Base-by-base conservation (phyloP, 345 rosid species). In the Citrus maxima region DNA sequence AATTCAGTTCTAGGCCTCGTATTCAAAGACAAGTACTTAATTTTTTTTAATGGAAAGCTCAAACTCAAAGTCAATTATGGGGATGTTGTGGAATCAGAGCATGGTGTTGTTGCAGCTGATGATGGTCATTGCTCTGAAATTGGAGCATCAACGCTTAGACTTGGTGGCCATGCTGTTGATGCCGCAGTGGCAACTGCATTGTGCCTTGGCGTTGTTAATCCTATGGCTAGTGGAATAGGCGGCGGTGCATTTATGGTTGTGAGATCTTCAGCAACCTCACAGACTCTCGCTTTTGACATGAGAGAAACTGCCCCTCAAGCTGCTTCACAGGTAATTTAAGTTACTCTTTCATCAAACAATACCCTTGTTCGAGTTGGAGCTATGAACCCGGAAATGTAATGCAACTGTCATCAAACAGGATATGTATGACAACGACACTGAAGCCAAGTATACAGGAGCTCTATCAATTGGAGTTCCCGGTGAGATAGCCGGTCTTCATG, bases 251-350 rank as follows among this genome's bases (percentile, higher is more conserved):
- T 95, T 88, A 88, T 95, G 97, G 55, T 95, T 3, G 88, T 95
- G 59, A 83, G 88, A 81, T 91, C 98, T 40, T 73, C 93, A 2
- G 79, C 88, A 1, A 83, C 82, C 56, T 85, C 86, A 0, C 78
- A 87, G 74, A 76, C 89, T 30, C 89, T 83, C 77, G 94, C 99
- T 73, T 95, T 86, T 68, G 96, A 95, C 79, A 90, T 92, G 92
- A 91, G 99, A 81, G 99, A 95, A 87, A 95, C 99, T 2, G 99
- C 99, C 79, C 98, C 98, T n/a, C 82, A 78, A 38, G 93, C 97
- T 78, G 92, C 99, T 82, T 86, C 94, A 18, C 75, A 92, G 97
- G 99, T 46, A 46, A 46, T 46, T 46, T 13, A 46, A 46, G 0
- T 13, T 46, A 46, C 16, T 46, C 0, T 46, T 46, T 46, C 51